phyloP scores from a whole-genome alignment of 73 alveolate species.

The Paramecium bursaria region DNA sequence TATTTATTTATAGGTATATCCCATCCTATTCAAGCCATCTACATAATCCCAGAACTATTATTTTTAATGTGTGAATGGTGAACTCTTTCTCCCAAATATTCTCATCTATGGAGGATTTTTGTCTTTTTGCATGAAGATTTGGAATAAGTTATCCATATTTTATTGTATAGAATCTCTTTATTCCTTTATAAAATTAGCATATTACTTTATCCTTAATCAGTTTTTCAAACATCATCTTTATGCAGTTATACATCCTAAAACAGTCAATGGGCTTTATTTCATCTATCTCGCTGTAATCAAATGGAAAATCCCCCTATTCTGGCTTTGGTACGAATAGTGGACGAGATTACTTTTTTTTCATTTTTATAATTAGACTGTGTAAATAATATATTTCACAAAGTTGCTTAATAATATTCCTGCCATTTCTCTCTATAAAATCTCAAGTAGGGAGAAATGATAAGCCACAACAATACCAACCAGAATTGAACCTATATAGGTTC shows the following conservation, averaged over 20 bases:
- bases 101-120: conserved; percentile 31
- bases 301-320: conserved; percentile 57
- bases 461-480: too few species aligned
- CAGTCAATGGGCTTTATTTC: conserved; percentile 25
- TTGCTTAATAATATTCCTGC: too few species aligned
- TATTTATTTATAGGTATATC: conserved; percentile 21
- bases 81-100: conserved; percentile 35
- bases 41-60: conserved; percentile 44
- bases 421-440: too few species aligned
- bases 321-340: conserved; percentile 59
- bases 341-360: conserved; percentile 60
- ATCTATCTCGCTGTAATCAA: not conserved
- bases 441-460: too few species aligned
- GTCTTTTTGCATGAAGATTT: conserved; percentile 36
- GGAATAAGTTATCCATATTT: conserved; percentile 40
- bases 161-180: too few species aligned
- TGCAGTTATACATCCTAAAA: conserved; percentile 41
- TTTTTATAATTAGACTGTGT: too few species aligned
- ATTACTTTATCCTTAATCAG: conserved; percentile 28
- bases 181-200: too few species aligned
- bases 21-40: conserved; percentile 17
- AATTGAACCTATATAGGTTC: too few species aligned
- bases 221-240: conserved; percentile 46
- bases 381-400: too few species aligned
- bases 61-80: conserved; percentile 43